Evolutionary conservation across 2,329 filamentous ascomycete species (phyloP), one percentile per base, ranked within the genome.

Genomic region (Aspergillus awamori): DNA sequence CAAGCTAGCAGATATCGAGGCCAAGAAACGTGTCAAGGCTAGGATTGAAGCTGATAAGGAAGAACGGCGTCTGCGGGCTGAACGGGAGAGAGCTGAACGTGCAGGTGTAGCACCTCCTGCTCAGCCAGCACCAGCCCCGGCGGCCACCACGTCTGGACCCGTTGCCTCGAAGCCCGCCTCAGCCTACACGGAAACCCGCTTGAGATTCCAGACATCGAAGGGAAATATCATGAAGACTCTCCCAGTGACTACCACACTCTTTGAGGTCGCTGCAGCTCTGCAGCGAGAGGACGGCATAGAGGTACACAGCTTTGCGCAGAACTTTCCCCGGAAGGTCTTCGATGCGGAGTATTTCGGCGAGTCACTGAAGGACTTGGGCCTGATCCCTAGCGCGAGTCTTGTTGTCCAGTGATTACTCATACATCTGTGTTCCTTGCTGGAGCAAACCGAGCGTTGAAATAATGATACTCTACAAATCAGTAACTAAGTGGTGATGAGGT

Each of bases 41-140:
- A 93, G 93, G 83, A 97, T 99, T 66, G 93, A 95, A 69, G 93
- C 91, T 13, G 93, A 98, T 80, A 97, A 96, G 82, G 90, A 92
- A 69, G 93, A 94, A 71, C 88, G 95, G 57, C 88, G 91, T 65
- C 84, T 89, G 66, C 96, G 95, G 76, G 89, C 92, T 3, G 95
- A 97, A 72, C 83, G 87, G 60, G 91, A 92, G 69, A 96, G 94
- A 80, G 93, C 93, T 0, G 86, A 87, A 58, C 86, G 94, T n/a
- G 91, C 93, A 67, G 93, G 94, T n/a, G 83, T 86, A 3, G 79
- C 85, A 24, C 76, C 82, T 39, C 80, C 80, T 24, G 72, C 82
- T 1, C 76, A 83, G 11, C 77, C 83, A 0, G 77, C 81, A 2
- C 73, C 82, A 24, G 59, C 79, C 75, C 57, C 76, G 13, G 69